Conservation (phyloP, 192 early-diverging fungal genomes). For the Mortierella alpina region DNA sequence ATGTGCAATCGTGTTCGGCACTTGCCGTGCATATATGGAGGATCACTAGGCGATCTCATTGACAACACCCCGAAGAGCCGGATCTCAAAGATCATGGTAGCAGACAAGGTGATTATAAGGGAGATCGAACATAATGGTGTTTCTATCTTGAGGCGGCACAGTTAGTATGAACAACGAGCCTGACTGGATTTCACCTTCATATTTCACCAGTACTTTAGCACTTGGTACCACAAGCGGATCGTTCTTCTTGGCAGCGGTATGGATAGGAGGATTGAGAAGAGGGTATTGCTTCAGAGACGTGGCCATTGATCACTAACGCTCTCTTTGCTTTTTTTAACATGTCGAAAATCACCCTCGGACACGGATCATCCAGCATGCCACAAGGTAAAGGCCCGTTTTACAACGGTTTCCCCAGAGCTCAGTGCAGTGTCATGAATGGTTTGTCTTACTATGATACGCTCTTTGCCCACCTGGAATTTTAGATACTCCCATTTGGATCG, state of each 20-base stretch:
- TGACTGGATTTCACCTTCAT: background rate
- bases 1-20: conserved; percentile 27
- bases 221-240: conserved; percentile 23
- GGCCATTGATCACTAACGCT: background rate
- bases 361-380: conserved; percentile 19
- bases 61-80: conserved; percentile 12
- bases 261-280: background rate
- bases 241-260: conserved; percentile 41
- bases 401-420: too few relatives aligned
- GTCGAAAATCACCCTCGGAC: background rate
- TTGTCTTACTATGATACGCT: background rate
- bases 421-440: background rate
- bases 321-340: background rate
- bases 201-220: conserved; percentile 13
- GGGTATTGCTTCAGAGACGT: background rate
- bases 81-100: conserved; percentile 40
- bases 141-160: background rate
- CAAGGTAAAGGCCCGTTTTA: conserved; percentile 15
- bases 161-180: background rate
- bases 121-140: background rate
- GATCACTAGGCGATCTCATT: conserved; percentile 32
- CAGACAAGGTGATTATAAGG: conserved; percentile 25
- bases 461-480: background rate
- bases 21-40: conserved; percentile 25
- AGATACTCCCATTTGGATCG: conserved; percentile 30